Percentiles rank a stretch among this genome's conserved stretches.
phyloP scores from a whole-genome alignment of 2,329 filamentous ascomycete species.

The Hymenoscyphus fructigenus region DNA sequence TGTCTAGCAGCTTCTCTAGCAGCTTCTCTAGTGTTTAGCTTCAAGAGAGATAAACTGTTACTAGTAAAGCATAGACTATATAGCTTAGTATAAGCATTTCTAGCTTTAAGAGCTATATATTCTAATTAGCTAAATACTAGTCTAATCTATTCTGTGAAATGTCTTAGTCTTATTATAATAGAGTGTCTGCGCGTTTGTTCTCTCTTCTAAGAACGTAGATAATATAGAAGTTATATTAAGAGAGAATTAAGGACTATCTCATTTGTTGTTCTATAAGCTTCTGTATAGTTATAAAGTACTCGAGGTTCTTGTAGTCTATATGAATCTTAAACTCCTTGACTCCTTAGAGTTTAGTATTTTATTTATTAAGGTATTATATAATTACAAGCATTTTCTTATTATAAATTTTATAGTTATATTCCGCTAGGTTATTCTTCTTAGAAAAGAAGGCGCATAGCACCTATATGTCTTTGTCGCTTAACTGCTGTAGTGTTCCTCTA shows the following conservation, averaged over 20 bases:
- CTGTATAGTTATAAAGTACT: conserved; percentile 13
- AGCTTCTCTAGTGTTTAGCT: too few species aligned
- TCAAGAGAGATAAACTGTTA: too few species aligned
- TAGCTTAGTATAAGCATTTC: too few species aligned
- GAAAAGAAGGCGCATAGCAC: too few species aligned
- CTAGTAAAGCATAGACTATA: too few species aligned
- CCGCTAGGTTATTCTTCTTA: too few species aligned
- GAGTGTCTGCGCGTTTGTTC: conserved; percentile 1
- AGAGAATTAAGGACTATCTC: conserved; percentile 8
- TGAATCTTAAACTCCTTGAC: conserved; percentile 9
- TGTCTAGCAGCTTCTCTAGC: background rate
- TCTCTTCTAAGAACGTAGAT: background rate
- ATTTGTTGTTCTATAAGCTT: conserved; percentile 12
- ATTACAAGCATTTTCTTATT: background rate
- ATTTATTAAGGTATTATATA: background rate
- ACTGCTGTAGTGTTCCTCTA: too few species aligned
- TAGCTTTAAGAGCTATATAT: background rate
- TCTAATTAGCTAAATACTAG: background rate
- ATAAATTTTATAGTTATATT: too few species aligned
- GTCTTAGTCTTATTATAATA: background rate
- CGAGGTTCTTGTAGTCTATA: conserved; percentile 13
- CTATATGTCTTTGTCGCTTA: too few species aligned
- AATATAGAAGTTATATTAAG: conserved; percentile 8
- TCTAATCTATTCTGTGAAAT: background rate
- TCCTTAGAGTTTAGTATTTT: background rate